These are phyloP conservation scores for Nephelium lappaceum DNA, from an alignment of 345 rosid species.

Conservation along the genomic window DNA sequence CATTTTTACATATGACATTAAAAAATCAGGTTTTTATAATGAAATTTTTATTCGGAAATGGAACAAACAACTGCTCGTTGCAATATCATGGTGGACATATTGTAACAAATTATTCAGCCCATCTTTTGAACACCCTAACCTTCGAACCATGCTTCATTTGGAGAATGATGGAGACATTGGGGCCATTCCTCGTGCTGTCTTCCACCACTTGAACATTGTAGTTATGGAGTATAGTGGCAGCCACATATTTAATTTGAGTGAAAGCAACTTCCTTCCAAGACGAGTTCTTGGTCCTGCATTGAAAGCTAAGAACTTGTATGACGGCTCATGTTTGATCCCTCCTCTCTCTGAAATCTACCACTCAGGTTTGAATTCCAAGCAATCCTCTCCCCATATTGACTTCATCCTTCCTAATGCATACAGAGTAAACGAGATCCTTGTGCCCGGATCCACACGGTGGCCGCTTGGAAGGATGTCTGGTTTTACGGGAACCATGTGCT, in stretches of 20 bases:
- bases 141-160: slow-evolving; percentile 53
- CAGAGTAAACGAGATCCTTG: slow-evolving; percentile 22
- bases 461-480: slow-evolving; percentile 45
- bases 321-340: slow-evolving; percentile 28
- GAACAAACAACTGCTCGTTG: no score
- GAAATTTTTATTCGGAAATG: no score
- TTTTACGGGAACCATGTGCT: slow-evolving; percentile 28
- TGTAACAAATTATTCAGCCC: neutral
- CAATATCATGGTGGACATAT: no score
- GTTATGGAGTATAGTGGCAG: slow-evolving; percentile 45
- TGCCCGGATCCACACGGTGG: slow-evolving; percentile 24
- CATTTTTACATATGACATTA: no score
- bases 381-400: neutral
- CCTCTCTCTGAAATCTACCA: slow-evolving; percentile 33
- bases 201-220: slow-evolving; percentile 44
- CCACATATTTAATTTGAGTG: slow-evolving; percentile 51
- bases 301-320: slow-evolving; percentile 45
- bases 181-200: slow-evolving; percentile 32
- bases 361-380: slow-evolving; percentile 33
- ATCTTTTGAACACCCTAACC: slow-evolving; percentile 38
- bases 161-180: slow-evolving; percentile 45
- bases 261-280: slow-evolving; percentile 57
- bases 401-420: no score
- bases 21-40: no score
- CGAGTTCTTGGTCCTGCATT: no score